Conservation (phyloP, 2,329 filamentous ascomycete genomes). For the Pseudogymnoascus sp. region DNA sequence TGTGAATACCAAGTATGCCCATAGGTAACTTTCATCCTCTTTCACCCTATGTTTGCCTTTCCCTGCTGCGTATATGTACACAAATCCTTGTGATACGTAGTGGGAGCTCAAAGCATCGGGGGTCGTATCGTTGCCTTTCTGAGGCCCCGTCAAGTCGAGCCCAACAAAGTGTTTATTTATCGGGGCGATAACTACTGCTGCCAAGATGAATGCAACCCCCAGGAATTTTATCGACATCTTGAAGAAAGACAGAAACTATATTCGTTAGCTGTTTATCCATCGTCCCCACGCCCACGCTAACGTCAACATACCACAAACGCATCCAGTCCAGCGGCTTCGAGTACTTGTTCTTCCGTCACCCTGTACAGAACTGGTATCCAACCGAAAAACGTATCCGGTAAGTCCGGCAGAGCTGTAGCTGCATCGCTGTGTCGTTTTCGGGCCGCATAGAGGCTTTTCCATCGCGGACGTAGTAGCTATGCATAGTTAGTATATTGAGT, state of each 20-base stretch:
- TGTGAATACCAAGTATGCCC: constrained; percentile 91
- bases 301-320: constrained; percentile 67
- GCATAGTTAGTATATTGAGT: constrained; percentile 21
- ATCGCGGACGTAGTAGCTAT: constrained; percentile 78
- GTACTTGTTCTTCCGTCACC: constrained; percentile 81
- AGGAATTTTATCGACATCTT: constrained; percentile 89
- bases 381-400: constrained; percentile 79
- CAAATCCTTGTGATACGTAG: background rate
- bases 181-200: constrained; percentile 71
- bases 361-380: constrained; percentile 84
- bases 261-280: constrained; percentile 13
- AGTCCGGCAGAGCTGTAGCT: constrained; percentile 56
- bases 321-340: constrained; percentile 85
- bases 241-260: constrained; percentile 81
- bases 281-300: background rate
- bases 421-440: constrained; percentile 66
- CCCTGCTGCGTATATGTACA: constrained; percentile 14
- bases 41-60: constrained; percentile 14
- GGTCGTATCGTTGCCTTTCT: background rate
- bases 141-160: constrained; percentile 14
- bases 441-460: constrained; percentile 84
- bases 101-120: background rate
- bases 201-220: constrained; percentile 70
- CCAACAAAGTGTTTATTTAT: constrained; percentile 64
- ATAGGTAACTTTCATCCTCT: constrained; percentile 51